A percentile compares a stretch with the other conserved stretches of the same genome.
Evolutionary conservation across 352 stramenopile species (phyloP).

Genomic region (Thalassiosira allenii): DNA sequence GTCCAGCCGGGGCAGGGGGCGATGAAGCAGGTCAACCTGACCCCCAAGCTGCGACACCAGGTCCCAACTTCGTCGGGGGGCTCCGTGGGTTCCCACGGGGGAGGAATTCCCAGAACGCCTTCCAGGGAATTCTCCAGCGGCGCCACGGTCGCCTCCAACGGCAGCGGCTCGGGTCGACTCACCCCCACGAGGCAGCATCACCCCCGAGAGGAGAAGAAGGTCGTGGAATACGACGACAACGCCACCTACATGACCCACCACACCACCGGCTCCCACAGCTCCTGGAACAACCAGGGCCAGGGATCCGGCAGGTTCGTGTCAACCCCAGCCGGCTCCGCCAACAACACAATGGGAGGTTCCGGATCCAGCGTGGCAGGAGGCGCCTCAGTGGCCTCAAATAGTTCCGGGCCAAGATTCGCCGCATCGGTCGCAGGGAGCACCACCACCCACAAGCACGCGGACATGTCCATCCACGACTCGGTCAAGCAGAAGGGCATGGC

Average conservation of each 20-base stretch:
- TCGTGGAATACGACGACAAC: constrained; percentile 25
- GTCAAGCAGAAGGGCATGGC: constrained; percentile 35
- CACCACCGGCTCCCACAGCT: background rate
- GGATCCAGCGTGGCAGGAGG: background rate
- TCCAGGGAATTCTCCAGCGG: background rate
- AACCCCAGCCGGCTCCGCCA: too few species aligned
- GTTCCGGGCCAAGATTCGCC: constrained; percentile 7
- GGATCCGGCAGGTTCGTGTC: too few species aligned
- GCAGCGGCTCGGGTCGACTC: background rate
- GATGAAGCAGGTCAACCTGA: constrained; percentile 2
- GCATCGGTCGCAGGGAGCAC: background rate
- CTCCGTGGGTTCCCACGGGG: constrained; percentile 7
- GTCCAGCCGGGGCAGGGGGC: background rate
- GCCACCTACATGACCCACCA: constrained; percentile 1
- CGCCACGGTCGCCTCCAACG: constrained; percentile 8
- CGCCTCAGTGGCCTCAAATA: constrained; percentile 6
- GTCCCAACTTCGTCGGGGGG: background rate
- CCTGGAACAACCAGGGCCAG: background rate
- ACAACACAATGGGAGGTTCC: too few species aligned
- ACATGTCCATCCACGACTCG: constrained; percentile 15
- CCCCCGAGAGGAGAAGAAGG: background rate
- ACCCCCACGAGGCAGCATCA: constrained; percentile 7
- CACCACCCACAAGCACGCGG: background rate
- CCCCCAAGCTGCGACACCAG: background rate
- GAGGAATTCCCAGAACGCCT: background rate